Conservation (phyloP, 768 basidiomycete genomes). For the Boletus rex-veris region DNA sequence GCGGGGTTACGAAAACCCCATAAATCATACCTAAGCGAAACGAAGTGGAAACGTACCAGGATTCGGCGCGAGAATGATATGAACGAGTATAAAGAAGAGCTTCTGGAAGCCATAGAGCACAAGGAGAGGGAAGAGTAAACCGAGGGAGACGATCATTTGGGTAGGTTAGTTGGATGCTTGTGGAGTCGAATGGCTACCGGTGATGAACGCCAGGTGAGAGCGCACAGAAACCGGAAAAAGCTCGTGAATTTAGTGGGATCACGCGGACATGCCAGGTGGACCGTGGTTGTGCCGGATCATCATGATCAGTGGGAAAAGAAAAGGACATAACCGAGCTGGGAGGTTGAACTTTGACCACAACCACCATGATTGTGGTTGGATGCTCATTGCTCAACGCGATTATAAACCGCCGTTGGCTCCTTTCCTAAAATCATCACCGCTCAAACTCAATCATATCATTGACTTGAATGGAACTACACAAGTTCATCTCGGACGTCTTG, state of each 20-base stretch:
- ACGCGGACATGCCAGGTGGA: no score
- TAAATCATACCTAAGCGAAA: no score
- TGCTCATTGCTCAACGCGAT: neutral
- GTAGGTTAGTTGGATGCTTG: neutral
- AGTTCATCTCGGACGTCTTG: constrained; percentile 15
- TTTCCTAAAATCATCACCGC: neutral
- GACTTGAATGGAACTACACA: constrained; percentile 10
- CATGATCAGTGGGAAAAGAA: no score
- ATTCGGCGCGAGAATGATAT: neutral
- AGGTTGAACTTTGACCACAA: no score
- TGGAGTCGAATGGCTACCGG: neutral
- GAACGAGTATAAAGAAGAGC: constrained; percentile 7
- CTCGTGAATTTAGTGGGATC: no score
- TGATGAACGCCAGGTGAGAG: no score
- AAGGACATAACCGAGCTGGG: no score
- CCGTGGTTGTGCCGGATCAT: no score
- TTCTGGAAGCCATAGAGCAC: constrained; percentile 17
- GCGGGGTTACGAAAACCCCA: no score
- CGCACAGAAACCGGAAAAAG: no score
- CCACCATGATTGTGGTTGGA: no score
- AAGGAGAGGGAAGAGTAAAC: constrained; percentile 20
- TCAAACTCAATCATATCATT: neutral
- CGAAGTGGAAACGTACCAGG: neutral
- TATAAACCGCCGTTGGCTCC: neutral
- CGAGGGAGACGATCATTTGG: constrained; percentile 25